These are phyloP conservation scores for Corchorus capsularis DNA, from an alignment of 345 rosid genomes.

Conservation along the genomic window DNA sequence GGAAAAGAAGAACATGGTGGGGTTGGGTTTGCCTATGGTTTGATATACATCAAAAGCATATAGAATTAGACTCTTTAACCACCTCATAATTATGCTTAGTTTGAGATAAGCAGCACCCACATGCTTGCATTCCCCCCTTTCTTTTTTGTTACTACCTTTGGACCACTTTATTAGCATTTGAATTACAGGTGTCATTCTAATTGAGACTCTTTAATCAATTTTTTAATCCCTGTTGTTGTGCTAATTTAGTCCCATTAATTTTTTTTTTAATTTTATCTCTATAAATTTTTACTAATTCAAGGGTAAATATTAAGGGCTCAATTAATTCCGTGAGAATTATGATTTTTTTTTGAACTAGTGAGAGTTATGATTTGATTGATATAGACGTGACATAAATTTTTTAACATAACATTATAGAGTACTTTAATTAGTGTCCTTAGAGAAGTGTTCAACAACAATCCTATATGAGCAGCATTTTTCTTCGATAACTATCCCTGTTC, in stretches of 20 bases:
- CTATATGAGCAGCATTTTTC: too few relatives aligned
- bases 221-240: background rate
- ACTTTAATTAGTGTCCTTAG: too few relatives aligned
- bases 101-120: conserved; percentile 29
- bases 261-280: too few relatives aligned
- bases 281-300: too few relatives aligned
- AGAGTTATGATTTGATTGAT: too few relatives aligned
- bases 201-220: background rate
- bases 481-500: too few relatives aligned
- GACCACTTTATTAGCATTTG: conserved; percentile 27
- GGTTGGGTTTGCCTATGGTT: conserved; percentile 31
- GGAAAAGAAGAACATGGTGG: conserved; percentile 42
- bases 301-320: background rate
- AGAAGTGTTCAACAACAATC: too few relatives aligned
- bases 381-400: too few relatives aligned
- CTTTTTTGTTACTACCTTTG: background rate
- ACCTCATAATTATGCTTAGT: conserved; percentile 47
- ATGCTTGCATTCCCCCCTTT: conserved; percentile 20
- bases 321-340: background rate
- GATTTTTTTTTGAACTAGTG: background rate
- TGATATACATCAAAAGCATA: conserved; percentile 29
- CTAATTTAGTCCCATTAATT: too few relatives aligned
- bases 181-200: conserved; percentile 19
- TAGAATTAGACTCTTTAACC: conserved; percentile 45
- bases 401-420: too few relatives aligned